Base-by-base conservation (phyloP, 2,329 filamentous ascomycete species). In the Alternaria rosae region DNA sequence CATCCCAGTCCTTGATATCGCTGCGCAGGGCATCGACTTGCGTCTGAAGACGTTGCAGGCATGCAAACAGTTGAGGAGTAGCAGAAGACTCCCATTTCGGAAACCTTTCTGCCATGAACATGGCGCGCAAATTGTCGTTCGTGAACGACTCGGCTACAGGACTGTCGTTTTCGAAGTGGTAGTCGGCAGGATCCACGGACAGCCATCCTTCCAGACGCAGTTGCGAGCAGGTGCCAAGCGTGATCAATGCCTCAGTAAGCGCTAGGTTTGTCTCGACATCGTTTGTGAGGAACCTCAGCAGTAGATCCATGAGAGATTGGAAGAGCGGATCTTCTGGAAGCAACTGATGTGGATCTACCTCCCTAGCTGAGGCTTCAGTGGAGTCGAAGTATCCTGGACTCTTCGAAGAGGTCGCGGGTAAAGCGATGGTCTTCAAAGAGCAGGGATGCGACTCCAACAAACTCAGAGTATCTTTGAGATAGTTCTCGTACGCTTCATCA, bases 151-250 rank as follows among this genome's bases (percentile, higher is more conserved):
- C 66, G 17, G 70, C 58, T 43, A 75, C 75, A 15, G 52, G 57
- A 10, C 67, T 68, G 12, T 61, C 58, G 13, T 72, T 68, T 41
- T 70, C 63, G 59, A 80, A 81, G 23, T 76, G 69, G 59, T 82
- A 82, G 30, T 78, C 71, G 8, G 74, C 83, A 5, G 92, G 91
- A 55, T 90, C 88, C 15, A 92, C 89, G 6, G 94, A 83, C 28
- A 98, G 82, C 94, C 95, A 99, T n/a, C 92, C 91, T 73, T 97
- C 93, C 12, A 97, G 85, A 20, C 89, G 88, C 74, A 97, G 90
- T 65, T 92, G 91, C 6, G 93, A 91, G 70, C 95, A 98, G 1
- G 92, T 89, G 11, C 92, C 92, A 42, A 99, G 84, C 67, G 92
- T 91, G 26, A 96, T 87, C 44, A 98, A 84, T 1, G 91, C 87